phyloP scores from a whole-genome alignment of 805 yeast species.

The Wickerhamomyces hampshirensis region DNA sequence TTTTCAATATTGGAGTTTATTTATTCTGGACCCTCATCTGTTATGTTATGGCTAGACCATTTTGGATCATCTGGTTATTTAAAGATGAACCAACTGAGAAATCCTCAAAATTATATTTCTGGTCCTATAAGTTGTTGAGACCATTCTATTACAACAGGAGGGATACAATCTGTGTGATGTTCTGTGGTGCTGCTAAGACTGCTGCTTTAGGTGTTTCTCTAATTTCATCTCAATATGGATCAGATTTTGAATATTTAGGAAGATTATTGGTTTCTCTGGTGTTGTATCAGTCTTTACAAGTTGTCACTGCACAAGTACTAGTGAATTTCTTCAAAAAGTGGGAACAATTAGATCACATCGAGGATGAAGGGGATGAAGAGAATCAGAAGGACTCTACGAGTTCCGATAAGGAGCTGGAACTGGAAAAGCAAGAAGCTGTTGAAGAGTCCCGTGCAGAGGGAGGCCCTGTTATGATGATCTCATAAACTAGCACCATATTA shows the following conservation, averaged over 20 bases:
- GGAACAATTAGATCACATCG: conserved; percentile 34
- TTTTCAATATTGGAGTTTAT: conserved; percentile 79
- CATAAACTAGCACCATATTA: not conserved
- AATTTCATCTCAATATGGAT: conserved; percentile 75
- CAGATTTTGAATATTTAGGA: conserved; percentile 56
- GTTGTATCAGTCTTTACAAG: conserved; percentile 83
- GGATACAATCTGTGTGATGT: conserved; percentile 76
- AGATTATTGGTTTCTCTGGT: conserved; percentile 76
- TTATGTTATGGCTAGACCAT: conserved; percentile 56
- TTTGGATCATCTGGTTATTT: conserved; percentile 40
- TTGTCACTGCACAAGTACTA: conserved; percentile 70
- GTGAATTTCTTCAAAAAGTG: conserved; percentile 65
- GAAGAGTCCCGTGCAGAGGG: too few species aligned
- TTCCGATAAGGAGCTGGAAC: not conserved
- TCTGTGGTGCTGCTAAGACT: conserved; percentile 91
- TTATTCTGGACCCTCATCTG: conserved; percentile 68
- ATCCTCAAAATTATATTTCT: conserved; percentile 40
- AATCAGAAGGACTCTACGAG: conserved; percentile 5
- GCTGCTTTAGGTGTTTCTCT: conserved; percentile 89
- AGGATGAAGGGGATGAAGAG: conserved; percentile 15
- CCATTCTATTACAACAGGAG: conserved; percentile 68
- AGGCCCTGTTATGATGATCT: too few species aligned
- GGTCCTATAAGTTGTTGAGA: conserved; percentile 31
- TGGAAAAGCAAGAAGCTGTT: not conserved
- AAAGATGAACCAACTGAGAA: conserved; percentile 42